Base-by-base conservation (phyloP, 1,284 basidiomycete species). In the Wallemia ichthyophaga region DNA sequence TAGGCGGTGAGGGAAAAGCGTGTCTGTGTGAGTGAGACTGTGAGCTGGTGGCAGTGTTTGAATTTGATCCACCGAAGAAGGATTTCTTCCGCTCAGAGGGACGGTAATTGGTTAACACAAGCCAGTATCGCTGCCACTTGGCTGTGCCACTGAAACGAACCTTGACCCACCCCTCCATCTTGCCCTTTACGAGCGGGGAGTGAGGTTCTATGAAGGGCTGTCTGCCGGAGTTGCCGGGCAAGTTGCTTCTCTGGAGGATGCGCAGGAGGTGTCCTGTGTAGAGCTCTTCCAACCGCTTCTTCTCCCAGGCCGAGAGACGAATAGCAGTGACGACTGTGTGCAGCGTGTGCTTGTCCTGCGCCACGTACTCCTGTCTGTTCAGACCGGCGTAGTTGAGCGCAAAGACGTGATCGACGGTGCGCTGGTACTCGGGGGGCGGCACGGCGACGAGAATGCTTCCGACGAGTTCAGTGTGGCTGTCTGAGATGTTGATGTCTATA, bases 71-170 rank as follows among this genome's bases (percentile, higher is more conserved):
- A 56, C 57, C 54, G 25, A 27, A 54, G 54, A 31, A 25, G 37
- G 56, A 28, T 28, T 27, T 7, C 21, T 27, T 27, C 21, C 25
- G 27, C n/a, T 48, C 37, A 5, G 37, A 48, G 11, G 37, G 37
- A 21, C 37, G 37, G 37, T 48, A 48, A 21, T 48, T 48, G 13
- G 70, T 74, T 17, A 95, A 73, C 3, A 83, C 78, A 73, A 89
- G 80, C 85, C 87, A 98, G 59, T 91, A 76, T 58, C 79, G 78
- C 66, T 88, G 88, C 92, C 92, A 98, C 64, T 95, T 88, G 1
- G 85, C 92, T 65, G 91, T 86, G 19, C 91, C 91, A 58, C 91
- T 85, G 58, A 95, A 76, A 54, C 94, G 81, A 25, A 91, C 79
- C 63, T 84, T 79, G 37, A 89, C 84, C 85, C 86, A 92, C 1